These are phyloP conservation scores for Sanguinoderma infundibulare DNA, from an alignment of 1,284 basidiomycete genomes.

Conservation along the genomic window DNA sequence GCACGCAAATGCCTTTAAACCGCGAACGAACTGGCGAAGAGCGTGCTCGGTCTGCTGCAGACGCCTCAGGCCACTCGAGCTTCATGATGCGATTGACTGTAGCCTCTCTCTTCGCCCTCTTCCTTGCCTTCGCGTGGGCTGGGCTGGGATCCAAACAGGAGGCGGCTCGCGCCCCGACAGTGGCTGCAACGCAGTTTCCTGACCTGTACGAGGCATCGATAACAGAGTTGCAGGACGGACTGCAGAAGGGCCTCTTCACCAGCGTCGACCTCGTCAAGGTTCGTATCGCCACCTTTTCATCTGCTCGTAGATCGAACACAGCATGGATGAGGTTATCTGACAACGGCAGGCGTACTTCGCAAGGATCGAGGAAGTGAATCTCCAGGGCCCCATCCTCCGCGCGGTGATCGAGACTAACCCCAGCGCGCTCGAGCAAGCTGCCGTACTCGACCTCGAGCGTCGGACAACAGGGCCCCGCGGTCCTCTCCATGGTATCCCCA, in stretches of 20 bases:
- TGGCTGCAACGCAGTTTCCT: conserved; percentile 37
- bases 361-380: conserved; percentile 73
- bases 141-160: conserved; percentile 1
- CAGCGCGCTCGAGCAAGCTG: conserved; percentile 58
- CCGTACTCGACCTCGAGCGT: conserved; percentile 57
- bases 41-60: not conserved
- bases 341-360: conserved; percentile 62
- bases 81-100: not conserved
- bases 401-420: conserved; percentile 71
- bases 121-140: conserved; percentile 4
- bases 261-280: conserved; percentile 72
- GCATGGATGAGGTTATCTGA: not conserved
- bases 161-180: not conserved
- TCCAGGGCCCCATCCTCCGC: conserved; percentile 60
- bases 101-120: conserved; percentile 2
- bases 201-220: conserved; percentile 70
- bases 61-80: not conserved
- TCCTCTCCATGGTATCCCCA: conserved; percentile 70
- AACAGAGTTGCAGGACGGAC: conserved; percentile 51
- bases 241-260: conserved; percentile 54
- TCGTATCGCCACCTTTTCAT: conserved; percentile 4
- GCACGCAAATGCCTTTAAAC: not conserved
- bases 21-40: not conserved
- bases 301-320: not conserved
- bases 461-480: conserved; percentile 50